Conservation (phyloP, 495 filamentous ascomycete species). For the Penicillium canescens region DNA sequence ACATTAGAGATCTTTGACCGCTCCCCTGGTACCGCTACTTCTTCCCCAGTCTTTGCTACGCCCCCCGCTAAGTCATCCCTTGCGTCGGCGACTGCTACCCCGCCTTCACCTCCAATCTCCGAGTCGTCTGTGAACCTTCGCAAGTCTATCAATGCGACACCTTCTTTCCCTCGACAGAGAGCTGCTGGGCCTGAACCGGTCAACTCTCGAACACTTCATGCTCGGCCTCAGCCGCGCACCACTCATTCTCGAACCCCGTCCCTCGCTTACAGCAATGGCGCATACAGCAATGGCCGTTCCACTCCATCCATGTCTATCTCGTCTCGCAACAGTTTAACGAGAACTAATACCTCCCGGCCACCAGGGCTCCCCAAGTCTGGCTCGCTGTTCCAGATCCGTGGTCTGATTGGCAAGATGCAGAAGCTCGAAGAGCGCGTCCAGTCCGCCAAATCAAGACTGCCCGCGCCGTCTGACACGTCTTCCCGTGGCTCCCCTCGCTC, state of each 20-base stretch:
- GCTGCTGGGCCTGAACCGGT: constrained; percentile 37
- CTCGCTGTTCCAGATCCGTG: constrained; percentile 89
- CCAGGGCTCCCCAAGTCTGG: constrained; percentile 69
- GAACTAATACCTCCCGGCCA: constrained; percentile 27
- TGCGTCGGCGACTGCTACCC: constrained; percentile 75
- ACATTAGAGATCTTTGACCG: constrained; percentile 50
- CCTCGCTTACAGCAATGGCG: constrained; percentile 43
- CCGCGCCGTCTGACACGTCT: constrained; percentile 74
- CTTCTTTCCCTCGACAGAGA: constrained; percentile 41
- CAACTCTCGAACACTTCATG: constrained; percentile 38
- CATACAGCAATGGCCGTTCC: constrained; percentile 40
- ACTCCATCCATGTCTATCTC: constrained; percentile 41
- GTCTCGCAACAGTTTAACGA: constrained; percentile 39
- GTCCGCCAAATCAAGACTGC: constrained; percentile 88
- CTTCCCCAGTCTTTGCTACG: constrained; percentile 70
- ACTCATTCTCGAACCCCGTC: constrained; percentile 55
- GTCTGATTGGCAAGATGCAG: constrained; percentile 94
- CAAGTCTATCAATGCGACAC: constrained; percentile 46
- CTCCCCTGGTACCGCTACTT: constrained; percentile 64
- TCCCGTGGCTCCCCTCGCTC: constrained; percentile 75
- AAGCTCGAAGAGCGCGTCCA: constrained; percentile 90
- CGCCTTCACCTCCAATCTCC: constrained; percentile 63
- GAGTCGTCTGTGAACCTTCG: constrained; percentile 47
- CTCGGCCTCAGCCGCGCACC: constrained; percentile 41
- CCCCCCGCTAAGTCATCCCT: constrained; percentile 69